These are phyloP conservation scores for Pleurotus platypus DNA, from an alignment of 768 basidiomycete genomes.

Conservation along the genomic window DNA sequence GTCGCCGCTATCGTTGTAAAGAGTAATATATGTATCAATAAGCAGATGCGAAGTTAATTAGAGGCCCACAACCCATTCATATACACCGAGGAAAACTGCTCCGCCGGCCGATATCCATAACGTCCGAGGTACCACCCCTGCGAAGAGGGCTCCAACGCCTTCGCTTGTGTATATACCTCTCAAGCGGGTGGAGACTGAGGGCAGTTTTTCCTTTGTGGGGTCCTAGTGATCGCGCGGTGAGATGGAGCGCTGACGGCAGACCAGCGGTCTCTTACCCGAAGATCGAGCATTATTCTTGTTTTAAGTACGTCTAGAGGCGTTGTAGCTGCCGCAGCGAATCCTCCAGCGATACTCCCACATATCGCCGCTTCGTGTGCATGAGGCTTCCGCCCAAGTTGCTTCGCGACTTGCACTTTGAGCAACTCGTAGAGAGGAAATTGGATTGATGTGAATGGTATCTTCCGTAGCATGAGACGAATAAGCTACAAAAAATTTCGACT, in stretches of 20 bases:
- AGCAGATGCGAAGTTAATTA: background rate
- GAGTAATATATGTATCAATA: background rate
- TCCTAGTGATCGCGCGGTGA: slow-evolving; percentile 31
- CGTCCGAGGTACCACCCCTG: slow-evolving; percentile 87
- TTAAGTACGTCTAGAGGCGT: slow-evolving; percentile 97
- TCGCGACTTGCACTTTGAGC: slow-evolving; percentile 68
- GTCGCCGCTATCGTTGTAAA: no score
- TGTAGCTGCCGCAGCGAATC: slow-evolving; percentile 82
- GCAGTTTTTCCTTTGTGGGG: slow-evolving; percentile 41
- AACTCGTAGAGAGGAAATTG: slow-evolving; percentile 96
- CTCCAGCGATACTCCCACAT: slow-evolving; percentile 91
- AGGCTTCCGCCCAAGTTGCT: slow-evolving; percentile 46
- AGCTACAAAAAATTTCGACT: slow-evolving; percentile 16
- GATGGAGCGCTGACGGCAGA: background rate
- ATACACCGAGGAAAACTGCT: slow-evolving; percentile 95
- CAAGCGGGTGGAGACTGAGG: slow-evolving; percentile 56
- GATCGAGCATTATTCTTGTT: slow-evolving; percentile 94
- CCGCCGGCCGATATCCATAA: slow-evolving; percentile 97
- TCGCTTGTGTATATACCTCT: slow-evolving; percentile 66
- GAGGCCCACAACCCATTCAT: slow-evolving; percentile 60
- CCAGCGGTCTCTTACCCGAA: slow-evolving; percentile 48
- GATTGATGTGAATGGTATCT: slow-evolving; percentile 96
- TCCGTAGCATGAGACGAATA: slow-evolving; percentile 16
- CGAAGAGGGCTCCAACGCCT: slow-evolving; percentile 73
- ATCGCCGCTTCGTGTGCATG: slow-evolving; percentile 76